Base-by-base conservation (phyloP, 2,329 filamentous ascomycete genomes). In the Pochonia chlamydosporia region DNA sequence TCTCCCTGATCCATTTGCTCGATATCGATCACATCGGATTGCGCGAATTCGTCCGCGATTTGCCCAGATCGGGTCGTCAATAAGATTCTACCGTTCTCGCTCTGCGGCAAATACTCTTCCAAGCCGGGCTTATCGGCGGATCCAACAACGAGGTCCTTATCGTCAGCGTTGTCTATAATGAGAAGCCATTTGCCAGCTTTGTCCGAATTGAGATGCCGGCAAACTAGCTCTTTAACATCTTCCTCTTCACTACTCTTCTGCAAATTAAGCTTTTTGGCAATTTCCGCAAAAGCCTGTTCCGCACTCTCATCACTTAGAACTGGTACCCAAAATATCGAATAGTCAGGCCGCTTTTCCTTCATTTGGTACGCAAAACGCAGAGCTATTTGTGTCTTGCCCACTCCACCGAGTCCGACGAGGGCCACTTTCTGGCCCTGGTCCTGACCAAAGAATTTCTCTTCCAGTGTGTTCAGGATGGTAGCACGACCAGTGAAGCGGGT, bases 201-300 rank as follows among this genome's bases (percentile, higher is more conserved):
- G 14, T 56, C 51, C 3, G 54, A 59, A 26, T 50, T 55, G 8
- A 63, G 54, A 23, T 60, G 51, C 2, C 16, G 40, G 10, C 78
- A 70, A 56, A 85, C 82, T 66, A 80, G 72, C 52, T 84, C 79
- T 39, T 76, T 74, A 36, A 84, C 57, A 50, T 87, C 82, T 40
- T 66, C 64, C 49, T 80, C 64, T 50, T 80, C 67, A 8, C 54
- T 56, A 39, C 74, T 74, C 3, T 76, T 67, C 8, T 67, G 26
- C 5, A 63, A 49, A 1, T 47, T 39, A 24, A 69, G 57, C 51
- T 57, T 55, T 31, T 53, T 56, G 0, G 59, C 63, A 5, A 70
- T 58, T 1, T 60, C 56, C 9, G 36, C 39, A 39, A 64, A 69
- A 14, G 63, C 64, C 46, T 66, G 59, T 18, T 60, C 9, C 18